Evolutionary conservation across 257 asterid species (phyloP), one percentile per base, ranked within the genome.

Genomic region (Catharanthus roseus): DNA sequence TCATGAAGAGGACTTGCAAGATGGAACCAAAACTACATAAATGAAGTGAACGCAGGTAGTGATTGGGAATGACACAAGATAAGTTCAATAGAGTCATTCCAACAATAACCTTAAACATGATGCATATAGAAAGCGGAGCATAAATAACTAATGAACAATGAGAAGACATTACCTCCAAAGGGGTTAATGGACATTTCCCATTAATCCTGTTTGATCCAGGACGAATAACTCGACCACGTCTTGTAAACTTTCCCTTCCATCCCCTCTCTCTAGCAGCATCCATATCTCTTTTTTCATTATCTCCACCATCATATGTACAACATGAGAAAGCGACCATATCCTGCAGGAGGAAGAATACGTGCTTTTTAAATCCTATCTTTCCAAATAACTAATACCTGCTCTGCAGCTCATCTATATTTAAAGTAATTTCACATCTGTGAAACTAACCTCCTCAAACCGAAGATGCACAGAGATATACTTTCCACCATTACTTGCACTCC

Each of bases 301-400:
- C 79, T 31, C 97, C 98, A 19, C 99, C 99, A 82, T 95, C 97
- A 85, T 88, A 95, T 69, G 88, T 76, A 83, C 99, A 95, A 79
- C 99, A 95, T 47, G 99, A 95, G 83, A 95, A 95, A 55, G 99
- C 99, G 78, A 95, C 97, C 99, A 95, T 95, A 79, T 95, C 99
- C 99, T 95, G 81, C 77, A 80, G 36, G 76, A 75, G 78, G 72
- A 70, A 80, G 66, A 34, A 74, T 67, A 66, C 76, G 68, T 49
- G 73, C 50, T 34, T 19, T 36, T 12, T 28, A 69, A 44, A 45
- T 68, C 31, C 39, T 6, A 65, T 24, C 50, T 58, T 51, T 69
- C 60, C 69, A 65, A 73, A 71, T 53, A 58, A 68, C 68, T 54
- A 24, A 67, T 63, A 71, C 53, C 47, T 64, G 47, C 68, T 47